These are phyloP conservation scores for Saksenaea oblongispora DNA, from an alignment of 371 early-diverging fungal genomes.

Conservation along the genomic window DNA sequence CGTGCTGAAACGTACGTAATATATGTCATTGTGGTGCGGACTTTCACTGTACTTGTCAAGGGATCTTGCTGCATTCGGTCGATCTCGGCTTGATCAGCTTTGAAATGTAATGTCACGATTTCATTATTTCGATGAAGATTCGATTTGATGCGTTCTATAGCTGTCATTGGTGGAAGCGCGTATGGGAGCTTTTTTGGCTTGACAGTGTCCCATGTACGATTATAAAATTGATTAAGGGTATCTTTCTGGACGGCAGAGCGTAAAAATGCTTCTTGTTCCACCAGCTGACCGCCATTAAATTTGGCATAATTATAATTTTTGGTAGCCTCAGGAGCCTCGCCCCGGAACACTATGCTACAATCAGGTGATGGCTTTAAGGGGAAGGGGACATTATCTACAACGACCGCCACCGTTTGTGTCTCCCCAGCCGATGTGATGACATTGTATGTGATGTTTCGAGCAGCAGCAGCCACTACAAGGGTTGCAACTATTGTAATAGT, in stretches of 20 bases:
- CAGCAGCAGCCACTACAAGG: background rate
- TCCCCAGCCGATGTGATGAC: background rate
- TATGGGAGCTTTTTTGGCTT: conserved; percentile 8
- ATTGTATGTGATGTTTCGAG: conserved; percentile 5
- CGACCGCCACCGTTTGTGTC: conserved; percentile 6
- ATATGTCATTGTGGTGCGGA: conserved; percentile 19
- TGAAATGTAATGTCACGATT: conserved; percentile 31
- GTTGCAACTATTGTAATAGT: background rate
- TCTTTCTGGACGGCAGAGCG: conserved; percentile 6
- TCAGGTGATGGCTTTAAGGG: conserved; percentile 3
- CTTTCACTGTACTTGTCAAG: background rate
- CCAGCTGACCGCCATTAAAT: conserved; percentile 6
- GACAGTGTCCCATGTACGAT: conserved; percentile 24
- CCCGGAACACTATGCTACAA: conserved; percentile 1
- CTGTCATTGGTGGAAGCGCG: conserved; percentile 10
- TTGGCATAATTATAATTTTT: conserved; percentile 20
- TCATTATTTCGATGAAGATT: conserved; percentile 22
- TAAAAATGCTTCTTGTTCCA: conserved; percentile 12
- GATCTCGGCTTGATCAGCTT: conserved; percentile 11
- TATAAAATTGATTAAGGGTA: conserved; percentile 26
- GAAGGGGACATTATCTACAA: conserved; percentile 4
- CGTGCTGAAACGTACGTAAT: conserved; percentile 6
- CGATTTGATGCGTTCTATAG: conserved; percentile 20
- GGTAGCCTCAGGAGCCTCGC: conserved; percentile 24
- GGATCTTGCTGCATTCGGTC: conserved; percentile 13